Evolutionary conservation across 768 basidiomycete species (phyloP).

Genomic region (Leccinum barrowsii): DNA sequence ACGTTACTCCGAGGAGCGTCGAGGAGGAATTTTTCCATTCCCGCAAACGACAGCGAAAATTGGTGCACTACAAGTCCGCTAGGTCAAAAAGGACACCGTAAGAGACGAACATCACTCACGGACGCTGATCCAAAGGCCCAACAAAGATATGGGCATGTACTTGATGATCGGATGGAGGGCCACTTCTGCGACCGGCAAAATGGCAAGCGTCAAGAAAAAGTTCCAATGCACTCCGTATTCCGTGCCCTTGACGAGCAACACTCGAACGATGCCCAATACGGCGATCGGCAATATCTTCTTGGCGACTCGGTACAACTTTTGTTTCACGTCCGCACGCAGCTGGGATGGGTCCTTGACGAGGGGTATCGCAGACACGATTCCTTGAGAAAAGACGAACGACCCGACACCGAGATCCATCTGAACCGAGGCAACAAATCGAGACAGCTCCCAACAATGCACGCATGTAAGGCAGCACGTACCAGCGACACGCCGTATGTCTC

Average conservation of each 20-base stretch:
- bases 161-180: conserved; percentile 64
- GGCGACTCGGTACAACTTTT: conserved; percentile 49
- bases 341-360: conserved; percentile 61
- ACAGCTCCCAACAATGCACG: neutral
- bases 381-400: conserved; percentile 95
- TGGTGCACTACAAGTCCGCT: conserved; percentile 61
- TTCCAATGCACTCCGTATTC: conserved; percentile 99
- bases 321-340: conserved; percentile 44
- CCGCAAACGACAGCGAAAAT: conserved; percentile 48
- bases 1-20: conserved; percentile 58
- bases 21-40: conserved; percentile 64
- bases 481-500: conserved; percentile 94
- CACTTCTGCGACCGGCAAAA: conserved; percentile 72
- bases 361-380: conserved; percentile 84
- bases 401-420: conserved; percentile 99
- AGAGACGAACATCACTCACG: conserved; percentile 37
- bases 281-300: conserved; percentile 67
- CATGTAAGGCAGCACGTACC: conserved; percentile 43
- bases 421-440: neutral
- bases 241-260: conserved; percentile 84
- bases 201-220: conserved; percentile 91
- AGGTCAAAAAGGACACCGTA: neutral
- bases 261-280: conserved; percentile 68
- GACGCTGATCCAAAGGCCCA: conserved; percentile 60
- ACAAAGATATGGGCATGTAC: conserved; percentile 51